These are phyloP conservation scores for Trichoderma gamsii DNA, from an alignment of 495 filamentous ascomycete genomes.

Conservation along the genomic window DNA sequence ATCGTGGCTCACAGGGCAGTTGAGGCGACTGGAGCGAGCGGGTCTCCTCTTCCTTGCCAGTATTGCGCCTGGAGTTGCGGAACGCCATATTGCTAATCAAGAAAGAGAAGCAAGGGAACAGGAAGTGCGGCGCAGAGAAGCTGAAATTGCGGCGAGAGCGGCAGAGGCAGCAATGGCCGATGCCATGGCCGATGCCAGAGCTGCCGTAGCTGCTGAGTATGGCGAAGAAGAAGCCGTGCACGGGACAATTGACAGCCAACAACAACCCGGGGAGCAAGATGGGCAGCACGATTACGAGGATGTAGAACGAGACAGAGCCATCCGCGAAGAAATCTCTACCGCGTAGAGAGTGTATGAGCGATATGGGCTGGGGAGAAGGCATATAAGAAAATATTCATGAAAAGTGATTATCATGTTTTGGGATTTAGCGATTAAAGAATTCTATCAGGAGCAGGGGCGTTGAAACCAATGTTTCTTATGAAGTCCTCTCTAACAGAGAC, in stretches of 20 bases:
- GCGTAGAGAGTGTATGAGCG: not conserved
- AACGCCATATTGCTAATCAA: constrained; percentile 68
- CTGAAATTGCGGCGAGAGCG: constrained; percentile 37
- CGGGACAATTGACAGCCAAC: not conserved
- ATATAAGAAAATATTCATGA: not conserved
- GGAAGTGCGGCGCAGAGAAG: constrained; percentile 42
- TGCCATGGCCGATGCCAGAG: not conserved
- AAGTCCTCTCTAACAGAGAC: not conserved
- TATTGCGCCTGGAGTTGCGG: constrained; percentile 77
- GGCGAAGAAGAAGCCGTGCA: not conserved
- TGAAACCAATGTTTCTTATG: not conserved
- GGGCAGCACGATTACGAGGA: not conserved
- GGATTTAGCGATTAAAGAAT: constrained; percentile 5
- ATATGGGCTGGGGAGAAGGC: not conserved
- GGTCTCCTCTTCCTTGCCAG: constrained; percentile 79
- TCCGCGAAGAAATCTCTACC: constrained; percentile 1
- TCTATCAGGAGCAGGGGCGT: constrained; percentile 7
- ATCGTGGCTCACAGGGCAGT: constrained; percentile 49
- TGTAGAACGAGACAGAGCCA: not conserved
- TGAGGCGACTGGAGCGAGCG: constrained; percentile 64
- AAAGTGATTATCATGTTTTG: not conserved
- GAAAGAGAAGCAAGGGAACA: constrained; percentile 56
- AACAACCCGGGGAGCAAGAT: not conserved
- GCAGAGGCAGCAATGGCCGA: not conserved
- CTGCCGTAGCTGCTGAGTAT: not conserved